Evolutionary conservation across 2,329 filamentous ascomycete species (phyloP), one percentile per base, ranked within the genome.

Genomic region (Arthroderma sp.): DNA sequence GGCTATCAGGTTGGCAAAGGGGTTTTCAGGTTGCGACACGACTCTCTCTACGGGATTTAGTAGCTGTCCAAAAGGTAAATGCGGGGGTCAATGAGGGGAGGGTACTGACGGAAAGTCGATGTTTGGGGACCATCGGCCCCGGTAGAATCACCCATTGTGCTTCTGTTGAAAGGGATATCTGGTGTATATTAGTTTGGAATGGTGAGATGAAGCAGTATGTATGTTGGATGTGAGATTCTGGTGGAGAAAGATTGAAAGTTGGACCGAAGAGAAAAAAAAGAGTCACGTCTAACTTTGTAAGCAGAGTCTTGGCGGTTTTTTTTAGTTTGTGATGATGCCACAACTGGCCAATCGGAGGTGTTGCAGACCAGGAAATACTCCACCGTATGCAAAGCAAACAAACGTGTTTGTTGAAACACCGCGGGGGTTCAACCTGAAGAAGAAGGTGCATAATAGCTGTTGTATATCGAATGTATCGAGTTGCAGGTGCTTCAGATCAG

Each of bases 1-100:
- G 43, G 86, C 81, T 43, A 98, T 94, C 58, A 96, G 73, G 51
- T 74, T 67, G 49, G 85, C 78, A 62, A 88, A 96, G 29, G 88
- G 89, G 67, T 96, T 98, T 69, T 95, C 89, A 57, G 84, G 80
- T 65, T 95, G 86, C 45, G 75, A 57, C 49, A 60, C 61, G 62
- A 66, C 59, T 62, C 62, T 71, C 68, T 71, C 68, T 71, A 70
- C 68, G 68, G 68, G 68, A 71, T 71, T 71, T 71, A 71, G 68
- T 66, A 71, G 62, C 63, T 55, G 56, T 61, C 54, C 53, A 52
- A 32, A 55, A 55, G n/a, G 29, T 33, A 11, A 29, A 40, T 22
- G 2, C 29, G 27, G 9, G 15, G 9, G 37, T 11, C 44, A 28
- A 37, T 42, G 43, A 37, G 40, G 44, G 33, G 33, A n/a, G 36